These are phyloP conservation scores for Nidula microcarpa DNA, from an alignment of 768 basidiomycete genomes.

Conservation along the genomic window DNA sequence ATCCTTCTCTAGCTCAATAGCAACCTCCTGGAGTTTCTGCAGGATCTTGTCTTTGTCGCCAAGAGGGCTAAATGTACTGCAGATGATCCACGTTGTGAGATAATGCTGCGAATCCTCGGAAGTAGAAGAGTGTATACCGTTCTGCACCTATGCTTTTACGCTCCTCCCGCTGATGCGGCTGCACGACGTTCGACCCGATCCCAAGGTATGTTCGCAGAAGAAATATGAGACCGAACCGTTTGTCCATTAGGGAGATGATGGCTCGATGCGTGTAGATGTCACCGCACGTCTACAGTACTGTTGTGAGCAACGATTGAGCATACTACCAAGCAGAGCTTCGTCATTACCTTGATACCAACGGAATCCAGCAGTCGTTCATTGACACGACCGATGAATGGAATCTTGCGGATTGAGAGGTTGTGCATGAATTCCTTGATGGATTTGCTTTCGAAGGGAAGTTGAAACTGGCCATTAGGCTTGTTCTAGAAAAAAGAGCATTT, in stretches of 20 bases:
- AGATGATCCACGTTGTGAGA: neutral
- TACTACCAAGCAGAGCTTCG: neutral
- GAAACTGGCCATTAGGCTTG: slow-evolving; percentile 92
- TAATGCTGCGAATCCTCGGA: neutral
- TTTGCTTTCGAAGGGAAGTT: slow-evolving; percentile 60
- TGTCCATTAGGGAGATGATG: slow-evolving; percentile 78
- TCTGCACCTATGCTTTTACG: slow-evolving; percentile 93
- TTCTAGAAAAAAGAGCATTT: slow-evolving; percentile 43
- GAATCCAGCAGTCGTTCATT: slow-evolving; percentile 85
- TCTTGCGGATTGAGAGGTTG: slow-evolving; percentile 78
- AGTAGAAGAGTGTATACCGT: slow-evolving; percentile 40
- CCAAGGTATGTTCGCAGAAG: slow-evolving; percentile 83
- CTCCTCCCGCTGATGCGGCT: slow-evolving; percentile 74
- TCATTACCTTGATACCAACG: slow-evolving; percentile 73
- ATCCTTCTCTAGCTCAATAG: slow-evolving; percentile 77
- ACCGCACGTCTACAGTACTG: slow-evolving; percentile 67
- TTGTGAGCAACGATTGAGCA: neutral
- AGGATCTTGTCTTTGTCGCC: slow-evolving; percentile 65
- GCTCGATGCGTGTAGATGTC: slow-evolving; percentile 81
- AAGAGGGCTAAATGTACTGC: slow-evolving; percentile 75
- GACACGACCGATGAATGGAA: slow-evolving; percentile 89
- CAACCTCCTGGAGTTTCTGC: slow-evolving; percentile 75
- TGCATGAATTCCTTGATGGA: slow-evolving; percentile 75
- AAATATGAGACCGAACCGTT: slow-evolving; percentile 75
- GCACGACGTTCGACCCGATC: slow-evolving; percentile 78